These are phyloP conservation scores for Saccharomyces kudriavzevii DNA, from an alignment of 805 yeast genomes.

Conservation along the genomic window DNA sequence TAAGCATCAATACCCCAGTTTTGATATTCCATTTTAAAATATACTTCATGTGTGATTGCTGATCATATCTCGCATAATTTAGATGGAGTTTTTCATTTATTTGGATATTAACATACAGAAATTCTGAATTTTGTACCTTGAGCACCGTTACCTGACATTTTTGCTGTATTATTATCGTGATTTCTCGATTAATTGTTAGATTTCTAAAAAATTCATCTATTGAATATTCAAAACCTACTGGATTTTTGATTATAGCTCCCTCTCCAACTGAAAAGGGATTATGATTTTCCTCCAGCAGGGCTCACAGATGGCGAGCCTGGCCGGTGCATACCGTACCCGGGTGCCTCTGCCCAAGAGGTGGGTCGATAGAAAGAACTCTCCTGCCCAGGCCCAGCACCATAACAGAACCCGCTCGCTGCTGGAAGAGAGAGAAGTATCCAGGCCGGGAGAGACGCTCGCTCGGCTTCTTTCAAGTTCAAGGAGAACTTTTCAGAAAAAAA, in stretches of 20 bases:
- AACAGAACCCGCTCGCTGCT: not conserved
- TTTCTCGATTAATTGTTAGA: not conserved
- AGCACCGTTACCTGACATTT: constrained; percentile 84
- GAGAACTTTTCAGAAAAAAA: no score
- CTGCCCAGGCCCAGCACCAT: not conserved
- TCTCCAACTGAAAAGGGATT: not conserved
- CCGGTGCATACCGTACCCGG: not conserved
- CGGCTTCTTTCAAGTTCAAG: no score
- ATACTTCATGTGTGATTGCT: not conserved
- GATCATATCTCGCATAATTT: not conserved
- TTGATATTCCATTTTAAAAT: not conserved
- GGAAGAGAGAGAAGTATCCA: not conserved
- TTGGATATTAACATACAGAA: constrained; percentile 61
- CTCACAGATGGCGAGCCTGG: not conserved
- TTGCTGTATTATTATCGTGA: constrained; percentile 24
- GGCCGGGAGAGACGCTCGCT: no score
- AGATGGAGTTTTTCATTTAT: not conserved
- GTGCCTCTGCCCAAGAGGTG: not conserved
- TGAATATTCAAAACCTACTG: not conserved
- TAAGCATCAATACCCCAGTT: not conserved
- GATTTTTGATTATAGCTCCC: not conserved
- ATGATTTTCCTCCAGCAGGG: not conserved
- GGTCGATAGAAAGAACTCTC: not conserved
- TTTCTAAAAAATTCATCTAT: no score
- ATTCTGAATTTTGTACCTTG: constrained; percentile 98